phyloP scores from a whole-genome alignment of 352 stramenopile species.

The Phytophthora tentaculata region DNA sequence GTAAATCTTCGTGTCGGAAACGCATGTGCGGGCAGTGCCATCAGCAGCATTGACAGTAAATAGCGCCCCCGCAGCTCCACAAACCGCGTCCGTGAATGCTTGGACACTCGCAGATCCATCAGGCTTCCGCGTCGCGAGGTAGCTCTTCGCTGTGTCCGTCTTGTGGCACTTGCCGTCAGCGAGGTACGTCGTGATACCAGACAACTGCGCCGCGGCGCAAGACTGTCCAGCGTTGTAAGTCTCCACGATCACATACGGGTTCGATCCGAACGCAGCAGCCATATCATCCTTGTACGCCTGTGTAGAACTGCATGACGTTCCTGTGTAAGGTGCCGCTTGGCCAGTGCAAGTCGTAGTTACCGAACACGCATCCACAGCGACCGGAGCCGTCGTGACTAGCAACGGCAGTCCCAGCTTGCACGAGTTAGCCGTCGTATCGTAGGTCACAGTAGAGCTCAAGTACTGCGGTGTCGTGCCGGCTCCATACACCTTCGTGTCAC shows the following conservation, averaged over 20 bases:
- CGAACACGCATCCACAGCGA: neutral
- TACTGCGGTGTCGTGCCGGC: constrained; percentile 1
- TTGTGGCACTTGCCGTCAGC: constrained; percentile 25
- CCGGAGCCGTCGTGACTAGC: neutral
- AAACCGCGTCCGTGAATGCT: constrained; percentile 1
- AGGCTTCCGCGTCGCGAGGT: neutral
- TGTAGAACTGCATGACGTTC: constrained; percentile 2
- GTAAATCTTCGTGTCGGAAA: constrained; percentile 15
- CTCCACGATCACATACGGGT: constrained; percentile 12
- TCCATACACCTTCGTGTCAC: constrained; percentile 17
- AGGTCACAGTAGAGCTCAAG: constrained; percentile 4
- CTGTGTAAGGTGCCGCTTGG: neutral
- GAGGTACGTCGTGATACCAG: constrained; percentile 8
- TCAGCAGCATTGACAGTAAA: constrained; percentile 1
- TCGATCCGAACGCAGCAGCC: constrained; percentile 1
- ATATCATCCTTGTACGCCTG: constrained; percentile 11
- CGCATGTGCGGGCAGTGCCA: neutral
- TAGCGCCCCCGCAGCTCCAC: neutral
- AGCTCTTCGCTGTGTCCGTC: constrained; percentile 1
- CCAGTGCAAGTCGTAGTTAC: constrained; percentile 3
- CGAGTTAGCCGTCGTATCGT: neutral
- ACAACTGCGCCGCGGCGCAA: constrained; percentile 3
- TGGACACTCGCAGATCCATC: constrained; percentile 1
- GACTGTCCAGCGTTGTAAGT: neutral
- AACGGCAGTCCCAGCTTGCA: neutral